Conservation (phyloP, 192 early-diverging fungal genomes). For the Geranomyces variabilis region DNA sequence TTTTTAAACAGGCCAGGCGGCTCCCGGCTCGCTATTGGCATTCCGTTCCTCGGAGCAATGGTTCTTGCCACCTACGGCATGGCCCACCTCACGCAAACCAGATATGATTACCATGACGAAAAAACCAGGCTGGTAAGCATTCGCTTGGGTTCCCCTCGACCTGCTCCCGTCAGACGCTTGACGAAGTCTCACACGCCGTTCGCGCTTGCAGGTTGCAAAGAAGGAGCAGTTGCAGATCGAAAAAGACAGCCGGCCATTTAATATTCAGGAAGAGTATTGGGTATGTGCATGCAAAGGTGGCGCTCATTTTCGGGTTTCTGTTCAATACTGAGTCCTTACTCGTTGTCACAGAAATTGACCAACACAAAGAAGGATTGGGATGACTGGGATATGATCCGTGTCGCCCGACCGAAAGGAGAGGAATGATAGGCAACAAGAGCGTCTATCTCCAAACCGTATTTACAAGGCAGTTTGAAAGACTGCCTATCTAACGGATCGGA, state of each 20-base stretch:
- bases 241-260: constrained; percentile 26
- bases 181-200: neutral
- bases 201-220: constrained; percentile 31
- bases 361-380: constrained; percentile 27
- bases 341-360: constrained; percentile 34
- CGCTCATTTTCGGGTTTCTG: neutral
- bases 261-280: constrained; percentile 48
- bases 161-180: neutral
- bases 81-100: constrained; percentile 71
- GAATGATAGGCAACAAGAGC: too few relatives aligned
- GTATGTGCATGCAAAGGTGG: constrained; percentile 24
- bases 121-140: constrained; percentile 51
- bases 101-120: constrained; percentile 75
- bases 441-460: too few relatives aligned
- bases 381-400: constrained; percentile 48
- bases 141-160: neutral
- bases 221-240: constrained; percentile 41
- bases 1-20: too few relatives aligned
- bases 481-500: too few relatives aligned
- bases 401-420: constrained; percentile 35
- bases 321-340: neutral
- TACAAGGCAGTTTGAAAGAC: too few relatives aligned
- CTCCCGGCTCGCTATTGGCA: constrained; percentile 19
- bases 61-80: constrained; percentile 74
- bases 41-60: constrained; percentile 55